Conservation (phyloP, 805 yeast genomes). For the Saccharomycodes ludwigii region DNA sequence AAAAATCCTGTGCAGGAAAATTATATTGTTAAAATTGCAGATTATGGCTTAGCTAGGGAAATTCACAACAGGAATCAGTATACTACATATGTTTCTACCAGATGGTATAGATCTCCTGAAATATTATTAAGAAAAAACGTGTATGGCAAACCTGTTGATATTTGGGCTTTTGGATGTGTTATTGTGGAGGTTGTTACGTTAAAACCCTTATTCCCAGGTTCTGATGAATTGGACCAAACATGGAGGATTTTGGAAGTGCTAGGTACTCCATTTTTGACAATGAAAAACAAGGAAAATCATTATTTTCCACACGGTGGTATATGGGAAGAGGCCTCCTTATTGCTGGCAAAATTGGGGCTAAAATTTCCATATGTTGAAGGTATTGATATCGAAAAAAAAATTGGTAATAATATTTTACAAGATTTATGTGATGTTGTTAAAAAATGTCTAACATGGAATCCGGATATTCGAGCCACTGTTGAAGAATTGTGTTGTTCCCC, state of each 20-base stretch:
- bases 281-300: constrained; percentile 12
- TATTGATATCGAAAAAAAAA: constrained; percentile 29
- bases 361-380: constrained; percentile 46
- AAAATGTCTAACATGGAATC: constrained; percentile 62
- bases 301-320: constrained; percentile 50
- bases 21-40: constrained; percentile 64
- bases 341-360: constrained; percentile 45
- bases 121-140: constrained; percentile 49
- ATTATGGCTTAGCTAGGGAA: constrained; percentile 67
- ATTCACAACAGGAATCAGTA: constrained; percentile 39
- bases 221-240: constrained; percentile 66
- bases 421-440: constrained; percentile 28
- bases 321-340: constrained; percentile 51
- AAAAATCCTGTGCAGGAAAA: constrained; percentile 19
- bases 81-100: constrained; percentile 69
- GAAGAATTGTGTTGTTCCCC: constrained; percentile 34
- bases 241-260: constrained; percentile 52
- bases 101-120: constrained; percentile 85
- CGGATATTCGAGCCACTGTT: constrained; percentile 46
- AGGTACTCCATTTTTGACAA: constrained; percentile 52
- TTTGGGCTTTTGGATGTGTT: constrained; percentile 81
- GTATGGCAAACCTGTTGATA: constrained; percentile 61
- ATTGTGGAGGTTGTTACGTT: constrained; percentile 63
- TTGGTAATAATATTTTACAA: constrained; percentile 27
- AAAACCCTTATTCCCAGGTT: constrained; percentile 76